A percentile compares a stretch with the other conserved stretches of the same genome.
Conservation (phyloP, 1,284 basidiomycete species). For the Ceratobasidium sp. region DNA sequence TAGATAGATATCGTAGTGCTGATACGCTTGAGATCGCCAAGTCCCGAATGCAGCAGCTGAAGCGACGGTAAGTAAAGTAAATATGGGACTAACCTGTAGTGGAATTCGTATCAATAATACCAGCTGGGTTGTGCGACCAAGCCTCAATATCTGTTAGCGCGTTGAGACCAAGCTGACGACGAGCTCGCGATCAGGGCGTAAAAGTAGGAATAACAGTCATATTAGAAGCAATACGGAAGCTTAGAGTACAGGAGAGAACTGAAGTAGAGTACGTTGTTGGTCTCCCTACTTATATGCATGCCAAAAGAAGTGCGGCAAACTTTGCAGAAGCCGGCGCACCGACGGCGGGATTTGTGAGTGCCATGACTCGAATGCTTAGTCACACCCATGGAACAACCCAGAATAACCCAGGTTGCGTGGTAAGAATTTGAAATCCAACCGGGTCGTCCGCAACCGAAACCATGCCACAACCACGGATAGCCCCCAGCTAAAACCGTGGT, state of each 20-base stretch:
- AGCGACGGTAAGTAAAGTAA: neutral
- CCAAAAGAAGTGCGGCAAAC: too few species aligned
- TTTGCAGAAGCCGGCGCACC: too few species aligned
- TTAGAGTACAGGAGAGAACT: too few species aligned
- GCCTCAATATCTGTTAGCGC: neutral
- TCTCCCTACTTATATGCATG: too few species aligned
- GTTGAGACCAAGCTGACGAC: neutral
- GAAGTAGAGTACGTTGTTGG: too few species aligned
- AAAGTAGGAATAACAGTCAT: too few species aligned
- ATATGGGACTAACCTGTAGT: too few species aligned
- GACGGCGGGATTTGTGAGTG: too few species aligned
- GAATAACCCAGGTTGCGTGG: neutral
- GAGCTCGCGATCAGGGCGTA: neutral
- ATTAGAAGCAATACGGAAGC: too few species aligned
- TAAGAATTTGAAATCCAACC: slow-evolving; percentile 5
- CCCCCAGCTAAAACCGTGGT: neutral
- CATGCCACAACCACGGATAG: neutral
- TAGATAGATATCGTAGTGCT: neutral
- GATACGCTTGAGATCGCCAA: slow-evolving; percentile 5
- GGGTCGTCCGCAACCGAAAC: neutral
- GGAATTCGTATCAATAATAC: neutral
- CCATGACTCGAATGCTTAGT: too few species aligned
- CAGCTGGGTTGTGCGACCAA: neutral
- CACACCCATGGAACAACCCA: too few species aligned
- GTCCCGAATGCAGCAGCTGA: neutral